Evolutionary conservation across 805 yeast genomes (phyloP).

Genomic region (Ascoidea rubescens): DNA sequence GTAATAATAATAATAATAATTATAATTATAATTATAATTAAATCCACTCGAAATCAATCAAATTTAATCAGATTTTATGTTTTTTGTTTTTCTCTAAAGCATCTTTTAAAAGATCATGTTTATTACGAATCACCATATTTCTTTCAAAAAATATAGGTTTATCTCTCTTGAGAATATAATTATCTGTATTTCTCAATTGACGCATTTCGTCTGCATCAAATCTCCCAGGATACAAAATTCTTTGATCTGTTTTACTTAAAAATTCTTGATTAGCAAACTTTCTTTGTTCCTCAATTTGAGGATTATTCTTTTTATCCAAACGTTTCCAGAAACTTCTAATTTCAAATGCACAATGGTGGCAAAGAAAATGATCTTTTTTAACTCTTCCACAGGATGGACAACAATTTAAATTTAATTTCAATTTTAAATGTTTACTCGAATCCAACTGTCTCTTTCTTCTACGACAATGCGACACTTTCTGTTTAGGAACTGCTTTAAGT

Average conservation of each 20-base stretch:
- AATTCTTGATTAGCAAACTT: conserved; percentile 16
- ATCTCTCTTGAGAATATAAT: neutral
- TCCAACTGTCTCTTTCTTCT: conserved; percentile 75
- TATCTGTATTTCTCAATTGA: neutral
- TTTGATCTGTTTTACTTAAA: conserved; percentile 43
- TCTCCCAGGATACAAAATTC: conserved; percentile 64
- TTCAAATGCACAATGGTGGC: conserved; percentile 85
- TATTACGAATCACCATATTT: too few relatives aligned
- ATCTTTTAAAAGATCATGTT: too few relatives aligned
- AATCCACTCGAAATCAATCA: too few relatives aligned
- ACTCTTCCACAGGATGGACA: conserved; percentile 94
- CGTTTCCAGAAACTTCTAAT: conserved; percentile 62
- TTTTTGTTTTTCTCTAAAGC: too few relatives aligned
- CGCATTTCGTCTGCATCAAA: conserved; percentile 20
- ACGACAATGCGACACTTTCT: conserved; percentile 78
- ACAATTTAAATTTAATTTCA: conserved; percentile 62
- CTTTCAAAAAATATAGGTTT: neutral
- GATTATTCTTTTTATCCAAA: conserved; percentile 17
- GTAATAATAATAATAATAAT: too few relatives aligned
- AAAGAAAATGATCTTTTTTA: conserved; percentile 79
- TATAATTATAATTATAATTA: too few relatives aligned
- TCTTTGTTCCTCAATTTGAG: conserved; percentile 12
- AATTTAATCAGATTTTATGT: too few relatives aligned
- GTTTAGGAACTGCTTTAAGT: conserved; percentile 83
- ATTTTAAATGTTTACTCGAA: conserved; percentile 73